These are phyloP conservation scores for Xylaria sp. DNA, from an alignment of 2,329 filamentous ascomycete species.

Conservation along the genomic window DNA sequence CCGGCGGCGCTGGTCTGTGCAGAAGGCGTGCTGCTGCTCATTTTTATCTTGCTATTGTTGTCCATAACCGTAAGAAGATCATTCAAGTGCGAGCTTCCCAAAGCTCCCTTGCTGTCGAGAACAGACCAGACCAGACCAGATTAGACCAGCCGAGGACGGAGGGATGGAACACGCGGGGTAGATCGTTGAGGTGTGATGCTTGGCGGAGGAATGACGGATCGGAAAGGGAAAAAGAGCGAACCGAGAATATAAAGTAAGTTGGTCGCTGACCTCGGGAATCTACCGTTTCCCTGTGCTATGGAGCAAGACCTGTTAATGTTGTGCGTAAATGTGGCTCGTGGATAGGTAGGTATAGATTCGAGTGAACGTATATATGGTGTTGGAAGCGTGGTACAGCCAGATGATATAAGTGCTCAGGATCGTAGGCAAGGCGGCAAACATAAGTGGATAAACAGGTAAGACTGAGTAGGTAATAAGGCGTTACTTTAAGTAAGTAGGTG, in stretches of 20 bases:
- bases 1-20: slow-evolving; percentile 65
- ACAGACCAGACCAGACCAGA: not conserved
- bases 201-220: not conserved
- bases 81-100: no score
- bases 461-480: no score
- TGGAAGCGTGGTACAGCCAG: no score
- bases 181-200: not conserved
- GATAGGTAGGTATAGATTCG: not conserved
- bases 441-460: no score
- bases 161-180: slow-evolving; percentile 20
- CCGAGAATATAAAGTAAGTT: not conserved
- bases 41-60: slow-evolving; percentile 4
- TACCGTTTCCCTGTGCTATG: not conserved
- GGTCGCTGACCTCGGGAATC: not conserved
- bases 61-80: not conserved
- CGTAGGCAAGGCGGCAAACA: no score
- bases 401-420: no score
- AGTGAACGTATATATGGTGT: no score
- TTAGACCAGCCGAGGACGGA: no score
- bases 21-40: slow-evolving; percentile 53
- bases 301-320: not conserved
- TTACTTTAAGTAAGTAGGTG: not conserved
- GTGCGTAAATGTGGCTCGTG: not conserved
- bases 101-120: not conserved
- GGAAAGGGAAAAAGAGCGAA: no score